Conservation (phyloP, 345 rosid species). For the Dovyalis caffra region DNA sequence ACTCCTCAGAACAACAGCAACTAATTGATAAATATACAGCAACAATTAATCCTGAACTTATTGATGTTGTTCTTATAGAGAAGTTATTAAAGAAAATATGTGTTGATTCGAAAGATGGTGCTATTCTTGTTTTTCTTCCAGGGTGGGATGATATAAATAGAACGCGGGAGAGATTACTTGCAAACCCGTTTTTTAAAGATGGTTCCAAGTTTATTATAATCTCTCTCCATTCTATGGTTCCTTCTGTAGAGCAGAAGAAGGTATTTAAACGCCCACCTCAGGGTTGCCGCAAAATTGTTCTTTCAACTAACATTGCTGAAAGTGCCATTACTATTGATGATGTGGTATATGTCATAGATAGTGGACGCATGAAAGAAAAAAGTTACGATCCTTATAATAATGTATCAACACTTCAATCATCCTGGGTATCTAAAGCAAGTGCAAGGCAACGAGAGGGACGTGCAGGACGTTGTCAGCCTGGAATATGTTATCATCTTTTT, state of each 20-base stretch:
- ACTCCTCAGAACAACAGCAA: constrained; percentile 43
- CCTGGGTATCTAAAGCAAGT: constrained; percentile 94
- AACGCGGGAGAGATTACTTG: constrained; percentile 57
- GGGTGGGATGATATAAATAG: constrained; percentile 96
- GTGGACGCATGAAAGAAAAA: constrained; percentile 96
- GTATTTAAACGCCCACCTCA: constrained; percentile 65
- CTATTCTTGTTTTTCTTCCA: constrained; percentile 91
- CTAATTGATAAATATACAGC: constrained; percentile 70
- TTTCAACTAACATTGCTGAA: constrained; percentile 93
- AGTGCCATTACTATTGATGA: constrained; percentile 91
- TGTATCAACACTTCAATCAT: constrained; percentile 87
- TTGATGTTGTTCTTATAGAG: constrained; percentile 78
- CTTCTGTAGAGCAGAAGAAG: constrained; percentile 79
- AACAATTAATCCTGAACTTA: constrained; percentile 52
- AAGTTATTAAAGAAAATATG: constrained; percentile 70
- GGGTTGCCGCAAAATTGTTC: constrained; percentile 88
- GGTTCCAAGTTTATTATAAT: constrained; percentile 60
- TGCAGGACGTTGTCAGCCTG: constrained; percentile 96
- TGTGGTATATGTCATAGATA: constrained; percentile 92
- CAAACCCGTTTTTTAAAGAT: constrained; percentile 52
- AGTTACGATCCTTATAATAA: constrained; percentile 88
- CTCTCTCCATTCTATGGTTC: constrained; percentile 93
- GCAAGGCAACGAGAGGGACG: constrained; percentile 95
- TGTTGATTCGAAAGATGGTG: constrained; percentile 67
- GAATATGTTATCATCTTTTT: constrained; percentile 88